These are phyloP conservation scores for Jamesozyma hellenica DNA, from an alignment of 805 yeast genomes.

Conservation along the genomic window DNA sequence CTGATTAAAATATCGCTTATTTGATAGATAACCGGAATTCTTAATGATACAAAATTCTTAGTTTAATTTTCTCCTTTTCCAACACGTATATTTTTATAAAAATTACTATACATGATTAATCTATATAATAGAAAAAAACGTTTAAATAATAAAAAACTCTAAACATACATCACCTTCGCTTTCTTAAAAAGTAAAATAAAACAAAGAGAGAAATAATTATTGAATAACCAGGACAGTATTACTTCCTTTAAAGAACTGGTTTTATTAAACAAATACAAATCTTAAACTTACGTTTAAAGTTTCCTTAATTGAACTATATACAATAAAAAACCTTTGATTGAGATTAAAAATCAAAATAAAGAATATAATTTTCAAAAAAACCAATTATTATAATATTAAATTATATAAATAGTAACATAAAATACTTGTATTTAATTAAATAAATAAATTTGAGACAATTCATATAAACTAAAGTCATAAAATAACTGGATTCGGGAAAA, in stretches of 20 bases:
- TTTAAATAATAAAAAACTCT: background rate
- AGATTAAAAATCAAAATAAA: background rate
- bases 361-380: background rate
- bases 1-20: constrained; percentile 68
- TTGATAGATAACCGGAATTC: too few relatives aligned
- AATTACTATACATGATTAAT: background rate
- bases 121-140: background rate
- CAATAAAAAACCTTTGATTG: too few relatives aligned
- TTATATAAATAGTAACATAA: background rate
- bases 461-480: background rate
- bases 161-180: too few relatives aligned
- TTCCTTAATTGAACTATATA: too few relatives aligned
- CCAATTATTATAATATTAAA: background rate
- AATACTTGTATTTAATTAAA: background rate
- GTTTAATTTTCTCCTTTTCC: too few relatives aligned
- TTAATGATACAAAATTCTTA: too few relatives aligned
- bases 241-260: too few relatives aligned
- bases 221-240: too few relatives aligned
- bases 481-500: background rate
- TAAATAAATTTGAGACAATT: background rate
- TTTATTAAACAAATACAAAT: too few relatives aligned
- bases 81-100: background rate
- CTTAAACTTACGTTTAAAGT: too few relatives aligned
- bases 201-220: too few relatives aligned
- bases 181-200: too few relatives aligned